A percentile compares a stretch with the other conserved stretches of the same genome.
These are phyloP conservation scores for Teratosphaeria pseudoeucalypti DNA, from an alignment of 2,329 filamentous ascomycete genomes.

Conservation along the genomic window DNA sequence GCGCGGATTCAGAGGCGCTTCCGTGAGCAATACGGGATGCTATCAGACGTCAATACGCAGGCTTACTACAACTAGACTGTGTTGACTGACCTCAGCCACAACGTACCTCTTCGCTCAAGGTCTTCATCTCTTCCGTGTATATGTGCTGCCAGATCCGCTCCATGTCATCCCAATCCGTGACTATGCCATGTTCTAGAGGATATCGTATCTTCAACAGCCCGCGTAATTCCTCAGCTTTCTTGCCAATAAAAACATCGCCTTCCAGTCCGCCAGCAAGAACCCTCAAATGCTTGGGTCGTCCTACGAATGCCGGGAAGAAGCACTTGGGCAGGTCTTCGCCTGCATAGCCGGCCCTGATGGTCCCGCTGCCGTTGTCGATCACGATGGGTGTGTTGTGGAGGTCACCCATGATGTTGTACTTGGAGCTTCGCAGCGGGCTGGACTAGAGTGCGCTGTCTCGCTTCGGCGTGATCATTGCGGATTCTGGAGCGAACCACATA, in stretches of 20 bases:
- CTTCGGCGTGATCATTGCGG: neutral
- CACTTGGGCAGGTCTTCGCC: conserved; percentile 93
- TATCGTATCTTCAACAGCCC: conserved; percentile 93
- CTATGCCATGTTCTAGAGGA: conserved; percentile 92
- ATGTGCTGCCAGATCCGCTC: conserved; percentile 99
- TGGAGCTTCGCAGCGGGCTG: conserved; percentile 1
- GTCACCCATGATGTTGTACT: conserved; percentile 45
- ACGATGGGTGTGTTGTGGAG: conserved; percentile 98
- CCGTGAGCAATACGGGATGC: conserved; percentile 93
- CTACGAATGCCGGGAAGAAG: conserved; percentile 95
- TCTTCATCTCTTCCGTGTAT: conserved; percentile 91
- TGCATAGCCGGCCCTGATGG: conserved; percentile 92
- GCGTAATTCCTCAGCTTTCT: conserved; percentile 79
- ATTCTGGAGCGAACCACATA: neutral
- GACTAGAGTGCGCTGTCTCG: conserved; percentile 4
- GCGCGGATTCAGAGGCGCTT: conserved; percentile 89
- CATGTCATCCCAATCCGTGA: conserved; percentile 99
- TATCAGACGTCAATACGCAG: conserved; percentile 26
- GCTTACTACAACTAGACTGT: neutral
- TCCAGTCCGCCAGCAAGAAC: conserved; percentile 94
- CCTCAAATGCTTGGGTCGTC: conserved; percentile 85
- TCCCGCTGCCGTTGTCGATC: conserved; percentile 96
- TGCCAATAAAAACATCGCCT: conserved; percentile 93
- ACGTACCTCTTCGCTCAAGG: conserved; percentile 82
- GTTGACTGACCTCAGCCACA: conserved; percentile 12